phyloP scores from a whole-genome alignment of 805 yeast species.

The Kazachstania taianensis region DNA sequence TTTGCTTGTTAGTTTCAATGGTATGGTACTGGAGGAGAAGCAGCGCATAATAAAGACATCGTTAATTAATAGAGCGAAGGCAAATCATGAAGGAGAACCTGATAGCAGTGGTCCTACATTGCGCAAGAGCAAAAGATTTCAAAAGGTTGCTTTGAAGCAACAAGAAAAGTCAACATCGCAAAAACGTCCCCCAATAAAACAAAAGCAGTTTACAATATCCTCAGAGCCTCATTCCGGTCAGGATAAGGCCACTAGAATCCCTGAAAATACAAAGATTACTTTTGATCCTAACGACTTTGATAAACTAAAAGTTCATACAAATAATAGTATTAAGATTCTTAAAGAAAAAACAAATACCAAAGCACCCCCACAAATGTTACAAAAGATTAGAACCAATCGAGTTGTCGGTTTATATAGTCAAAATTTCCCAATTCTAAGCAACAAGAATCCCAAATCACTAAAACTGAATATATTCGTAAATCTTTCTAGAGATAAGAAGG shows the following conservation, averaged over 20 bases:
- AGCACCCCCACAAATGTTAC: neutral
- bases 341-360: constrained; percentile 2
- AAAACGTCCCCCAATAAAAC: neutral
- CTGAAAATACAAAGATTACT: neutral
- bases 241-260: neutral
- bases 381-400: constrained; percentile 4
- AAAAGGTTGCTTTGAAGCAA: constrained; percentile 3
- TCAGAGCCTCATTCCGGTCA: no score
- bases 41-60: no score
- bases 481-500: constrained; percentile 17
- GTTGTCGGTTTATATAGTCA: constrained; percentile 20
- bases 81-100: no score
- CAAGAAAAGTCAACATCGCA: neutral
- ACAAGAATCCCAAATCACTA: constrained; percentile 20
- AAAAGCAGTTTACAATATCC: no score
- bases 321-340: neutral
- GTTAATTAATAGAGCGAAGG: no score
- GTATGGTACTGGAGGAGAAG: neutral
- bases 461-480: constrained; percentile 24
- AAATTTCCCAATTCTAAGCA: constrained; percentile 24
- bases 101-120: constrained; percentile 1
- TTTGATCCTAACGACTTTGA: neutral
- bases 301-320: neutral
- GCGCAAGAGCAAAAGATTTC: constrained; percentile 12
- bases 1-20: neutral